A percentile compares a stretch with the other conserved stretches of the same genome.
Conservation (phyloP, 257 asterid genomes). For the Osmanthus fragrans region DNA sequence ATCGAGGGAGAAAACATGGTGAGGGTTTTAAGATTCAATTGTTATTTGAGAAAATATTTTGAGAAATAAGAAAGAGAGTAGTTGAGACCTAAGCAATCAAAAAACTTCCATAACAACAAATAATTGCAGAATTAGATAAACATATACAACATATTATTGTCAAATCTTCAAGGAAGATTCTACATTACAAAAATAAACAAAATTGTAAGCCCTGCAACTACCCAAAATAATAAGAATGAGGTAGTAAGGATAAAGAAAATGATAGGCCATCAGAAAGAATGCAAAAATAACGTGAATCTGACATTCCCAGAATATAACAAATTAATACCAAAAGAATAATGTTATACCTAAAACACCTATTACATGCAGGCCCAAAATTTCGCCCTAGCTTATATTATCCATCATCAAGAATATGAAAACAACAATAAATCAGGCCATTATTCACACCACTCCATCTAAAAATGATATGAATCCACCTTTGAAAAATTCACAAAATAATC, state of each 20-base stretch:
- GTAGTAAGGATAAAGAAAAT: no score
- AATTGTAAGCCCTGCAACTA: no score
- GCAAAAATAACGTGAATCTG: slow-evolving; percentile 41
- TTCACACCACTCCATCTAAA: neutral
- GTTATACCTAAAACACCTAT: neutral
- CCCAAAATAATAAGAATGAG: no score
- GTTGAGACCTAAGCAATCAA: slow-evolving; percentile 16
- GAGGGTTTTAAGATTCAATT: neutral
- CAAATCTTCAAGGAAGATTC: slow-evolving; percentile 26
- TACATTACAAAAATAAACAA: slow-evolving; percentile 24
- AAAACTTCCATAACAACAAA: slow-evolving; percentile 17
- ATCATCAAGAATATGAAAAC: neutral
- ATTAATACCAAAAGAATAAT: slow-evolving; percentile 14
- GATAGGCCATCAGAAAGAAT: slow-evolving; percentile 45
- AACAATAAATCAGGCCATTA: neutral
- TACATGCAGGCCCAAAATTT: neutral
- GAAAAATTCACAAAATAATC: neutral
- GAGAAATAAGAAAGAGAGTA: slow-evolving; percentile 17
- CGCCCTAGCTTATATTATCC: slow-evolving; percentile 6
- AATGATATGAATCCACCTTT: slow-evolving; percentile 9
- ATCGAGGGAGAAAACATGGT: slow-evolving; percentile 13
- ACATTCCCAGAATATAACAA: slow-evolving; percentile 42
- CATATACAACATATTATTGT: slow-evolving; percentile 9
- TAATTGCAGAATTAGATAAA: slow-evolving; percentile 9
- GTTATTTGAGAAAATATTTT: neutral